These are phyloP conservation scores for Sarocladium strictum DNA, from an alignment of 2,329 filamentous ascomycete species.

Conservation along the genomic window DNA sequence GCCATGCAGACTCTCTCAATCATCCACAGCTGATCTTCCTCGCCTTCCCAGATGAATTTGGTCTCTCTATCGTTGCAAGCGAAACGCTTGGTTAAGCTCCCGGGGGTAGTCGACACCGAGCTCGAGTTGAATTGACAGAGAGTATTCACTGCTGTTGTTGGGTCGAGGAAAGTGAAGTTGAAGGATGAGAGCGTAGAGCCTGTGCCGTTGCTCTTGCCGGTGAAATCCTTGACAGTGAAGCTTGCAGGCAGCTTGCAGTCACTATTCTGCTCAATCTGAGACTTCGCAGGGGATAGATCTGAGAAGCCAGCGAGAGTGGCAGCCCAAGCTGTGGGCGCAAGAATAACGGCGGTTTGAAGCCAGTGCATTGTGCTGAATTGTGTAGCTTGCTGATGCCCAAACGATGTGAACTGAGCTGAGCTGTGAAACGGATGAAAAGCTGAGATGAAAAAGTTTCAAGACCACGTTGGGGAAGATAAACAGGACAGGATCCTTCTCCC, in stretches of 20 bases:
- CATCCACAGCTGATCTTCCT: slow-evolving; percentile 28
- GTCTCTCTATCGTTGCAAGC: slow-evolving; percentile 34
- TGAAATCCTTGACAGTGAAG: slow-evolving; percentile 34
- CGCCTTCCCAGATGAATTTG: slow-evolving; percentile 36
- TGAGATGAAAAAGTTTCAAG: neutral
- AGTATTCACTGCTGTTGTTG: slow-evolving; percentile 32
- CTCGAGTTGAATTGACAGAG: slow-evolving; percentile 37
- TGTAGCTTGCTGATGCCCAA: neutral
- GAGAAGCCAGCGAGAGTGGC: neutral
- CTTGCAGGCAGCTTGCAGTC: slow-evolving; percentile 30
- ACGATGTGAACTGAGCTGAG: no score
- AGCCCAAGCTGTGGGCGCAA: neutral
- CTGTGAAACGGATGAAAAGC: no score
- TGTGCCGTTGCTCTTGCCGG: slow-evolving; percentile 25
- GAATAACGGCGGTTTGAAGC: neutral
- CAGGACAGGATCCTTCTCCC: neutral
- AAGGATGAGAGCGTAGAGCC: slow-evolving; percentile 25
- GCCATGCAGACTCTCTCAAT: slow-evolving; percentile 38
- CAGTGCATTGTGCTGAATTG: neutral
- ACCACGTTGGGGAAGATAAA: neutral
- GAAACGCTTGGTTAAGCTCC: slow-evolving; percentile 29
- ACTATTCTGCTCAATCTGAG: slow-evolving; percentile 15
- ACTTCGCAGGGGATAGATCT: neutral
- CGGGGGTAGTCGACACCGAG: slow-evolving; percentile 28
- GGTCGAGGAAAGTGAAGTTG: slow-evolving; percentile 36